Evolutionary conservation across 768 basidiomycete species (phyloP).

Genomic region (Termitomyces sp.): DNA sequence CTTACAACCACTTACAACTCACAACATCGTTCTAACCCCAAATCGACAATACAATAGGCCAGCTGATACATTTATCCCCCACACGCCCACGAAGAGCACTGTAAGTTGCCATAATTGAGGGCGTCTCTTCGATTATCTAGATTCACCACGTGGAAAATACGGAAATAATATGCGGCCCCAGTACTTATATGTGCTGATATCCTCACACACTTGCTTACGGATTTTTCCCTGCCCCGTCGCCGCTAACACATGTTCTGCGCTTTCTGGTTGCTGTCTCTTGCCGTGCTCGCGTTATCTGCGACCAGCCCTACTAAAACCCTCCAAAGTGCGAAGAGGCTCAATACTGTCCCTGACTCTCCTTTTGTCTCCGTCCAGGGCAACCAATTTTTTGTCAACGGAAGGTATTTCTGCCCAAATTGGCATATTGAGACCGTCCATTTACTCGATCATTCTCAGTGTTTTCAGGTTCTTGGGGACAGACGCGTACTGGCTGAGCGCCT

Average conservation of each 20-base stretch:
- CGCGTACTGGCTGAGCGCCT: constrained; percentile 57
- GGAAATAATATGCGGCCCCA: constrained; percentile 5
- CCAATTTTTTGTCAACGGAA: constrained; percentile 53
- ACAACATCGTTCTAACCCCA: background rate
- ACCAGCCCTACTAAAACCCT: constrained; percentile 25
- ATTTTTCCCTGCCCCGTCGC: constrained; percentile 16
- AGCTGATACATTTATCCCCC: background rate
- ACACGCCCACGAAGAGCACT: background rate
- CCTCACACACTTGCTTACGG: constrained; percentile 3
- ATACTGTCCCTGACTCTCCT: constrained; percentile 19
- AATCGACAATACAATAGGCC: background rate
- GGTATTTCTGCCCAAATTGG: constrained; percentile 21
- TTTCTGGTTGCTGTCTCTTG: constrained; percentile 23
- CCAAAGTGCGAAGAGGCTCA: constrained; percentile 18
- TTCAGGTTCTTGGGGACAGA: constrained; percentile 43
- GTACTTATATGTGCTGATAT: constrained; percentile 10
- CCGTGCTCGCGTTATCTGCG: constrained; percentile 29
- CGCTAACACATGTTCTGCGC: constrained; percentile 28
- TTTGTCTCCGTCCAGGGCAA: constrained; percentile 42
- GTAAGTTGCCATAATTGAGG: background rate
- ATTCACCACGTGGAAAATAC: constrained; percentile 13
- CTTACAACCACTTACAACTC: background rate
- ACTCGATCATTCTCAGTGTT: constrained; percentile 13
- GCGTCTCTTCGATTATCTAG: constrained; percentile 6
- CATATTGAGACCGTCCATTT: background rate